A percentile compares a stretch with the other conserved stretches of the same genome.
These are phyloP conservation scores for Blastocystis sp. DNA, from an alignment of 352 stramenopile genomes.

Conservation along the genomic window DNA sequence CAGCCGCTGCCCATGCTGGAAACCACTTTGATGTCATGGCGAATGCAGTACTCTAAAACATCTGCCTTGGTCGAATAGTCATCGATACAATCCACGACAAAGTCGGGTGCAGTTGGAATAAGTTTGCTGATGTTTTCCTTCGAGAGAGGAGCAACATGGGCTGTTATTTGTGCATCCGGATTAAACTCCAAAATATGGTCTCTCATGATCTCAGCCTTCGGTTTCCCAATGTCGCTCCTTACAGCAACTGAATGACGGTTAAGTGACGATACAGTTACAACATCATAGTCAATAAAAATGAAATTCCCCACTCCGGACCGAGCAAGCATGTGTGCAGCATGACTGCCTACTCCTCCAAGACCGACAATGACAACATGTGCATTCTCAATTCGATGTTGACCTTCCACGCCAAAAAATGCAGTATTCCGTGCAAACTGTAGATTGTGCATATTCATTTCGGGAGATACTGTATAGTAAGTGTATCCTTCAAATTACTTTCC, in stretches of 20 bases:
- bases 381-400: slow-evolving; percentile 79
- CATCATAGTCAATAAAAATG: slow-evolving; percentile 98
- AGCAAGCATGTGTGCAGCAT: slow-evolving; percentile 93
- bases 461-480: not conserved
- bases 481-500: not conserved
- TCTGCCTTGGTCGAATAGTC: slow-evolving; percentile 92
- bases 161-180: slow-evolving; percentile 27
- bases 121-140: slow-evolving; percentile 20
- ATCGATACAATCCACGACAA: slow-evolving; percentile 97
- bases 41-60: slow-evolving; percentile 81
- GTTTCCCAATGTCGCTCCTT: slow-evolving; percentile 84
- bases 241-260: slow-evolving; percentile 96
- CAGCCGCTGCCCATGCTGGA: slow-evolving; percentile 84
- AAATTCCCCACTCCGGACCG: slow-evolving; percentile 85
- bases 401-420: slow-evolving; percentile 86
- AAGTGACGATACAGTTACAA: slow-evolving; percentile 93
- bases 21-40: slow-evolving; percentile 72
- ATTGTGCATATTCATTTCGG: slow-evolving; percentile 62
- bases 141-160: not conserved
- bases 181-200: slow-evolving; percentile 70
- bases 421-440: slow-evolving; percentile 80
- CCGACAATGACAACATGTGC: slow-evolving; percentile 88
- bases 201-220: slow-evolving; percentile 77
- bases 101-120: slow-evolving; percentile 70
- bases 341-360: slow-evolving; percentile 88